phyloP scores from a whole-genome alignment of 345 rosid species.

The Lepidium didymum region DNA sequence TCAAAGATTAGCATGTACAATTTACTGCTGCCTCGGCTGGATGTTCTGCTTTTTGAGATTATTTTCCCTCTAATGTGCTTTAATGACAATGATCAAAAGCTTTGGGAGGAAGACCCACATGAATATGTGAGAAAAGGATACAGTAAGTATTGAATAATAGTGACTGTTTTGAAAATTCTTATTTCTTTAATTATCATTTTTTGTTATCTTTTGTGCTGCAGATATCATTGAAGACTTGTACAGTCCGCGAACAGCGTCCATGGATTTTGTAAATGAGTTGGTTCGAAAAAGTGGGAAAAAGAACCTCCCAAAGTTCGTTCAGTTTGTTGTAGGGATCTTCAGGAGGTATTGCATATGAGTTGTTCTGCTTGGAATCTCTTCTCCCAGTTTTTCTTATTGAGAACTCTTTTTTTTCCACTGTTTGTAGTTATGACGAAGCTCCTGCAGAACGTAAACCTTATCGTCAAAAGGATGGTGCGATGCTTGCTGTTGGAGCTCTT shows the following conservation, averaged over 20 bases:
- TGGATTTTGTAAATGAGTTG: conserved; percentile 97
- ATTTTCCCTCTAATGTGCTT: conserved; percentile 98
- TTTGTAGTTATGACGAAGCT: conserved; percentile 69
- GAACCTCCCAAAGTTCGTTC: conserved; percentile 87
- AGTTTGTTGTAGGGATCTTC: conserved; percentile 69
- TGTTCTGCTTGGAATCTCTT: conserved; percentile 14
- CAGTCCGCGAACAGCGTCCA: conserved; percentile 94
- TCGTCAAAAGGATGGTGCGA: conserved; percentile 94
- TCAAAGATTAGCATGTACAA: conserved; percentile 75
- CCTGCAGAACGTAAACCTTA: conserved; percentile 68
- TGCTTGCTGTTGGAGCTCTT: conserved; percentile 97
- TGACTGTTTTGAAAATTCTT: not conserved
- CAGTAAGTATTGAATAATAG: conserved; percentile 48
- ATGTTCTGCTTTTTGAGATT: conserved; percentile 90
- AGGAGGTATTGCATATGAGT: conserved; percentile 47
- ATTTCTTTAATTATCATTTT: not conserved
- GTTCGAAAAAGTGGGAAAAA: conserved; percentile 93
- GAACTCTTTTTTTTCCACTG: not conserved
- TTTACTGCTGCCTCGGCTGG: conserved; percentile 78
- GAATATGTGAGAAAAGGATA: conserved; percentile 99
- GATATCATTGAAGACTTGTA: conserved; percentile 99
- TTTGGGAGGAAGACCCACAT: conserved; percentile 99
- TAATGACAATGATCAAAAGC: conserved; percentile 92
- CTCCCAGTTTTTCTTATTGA: not conserved
- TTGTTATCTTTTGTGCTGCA: conserved; percentile 31